phyloP scores from a whole-genome alignment of 2,329 filamentous ascomycete genomes.

The Plectosphaerella cucumerina region DNA sequence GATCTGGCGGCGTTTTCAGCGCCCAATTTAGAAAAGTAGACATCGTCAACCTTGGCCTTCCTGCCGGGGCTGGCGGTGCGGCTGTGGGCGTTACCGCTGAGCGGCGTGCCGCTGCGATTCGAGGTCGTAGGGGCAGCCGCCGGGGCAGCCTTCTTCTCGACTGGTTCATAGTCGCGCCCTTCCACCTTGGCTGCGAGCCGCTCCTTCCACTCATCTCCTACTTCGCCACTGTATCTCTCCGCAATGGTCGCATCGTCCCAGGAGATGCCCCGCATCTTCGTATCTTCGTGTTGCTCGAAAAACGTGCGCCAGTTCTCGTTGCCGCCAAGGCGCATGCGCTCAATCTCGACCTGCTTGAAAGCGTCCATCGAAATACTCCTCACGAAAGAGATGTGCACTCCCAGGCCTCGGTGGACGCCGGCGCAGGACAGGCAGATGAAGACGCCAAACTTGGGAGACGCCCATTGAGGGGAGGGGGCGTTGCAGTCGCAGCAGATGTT shows the following conservation, averaged over 20 bases:
- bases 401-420: conserved; percentile 88
- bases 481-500: conserved; percentile 91
- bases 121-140: conserved; percentile 29
- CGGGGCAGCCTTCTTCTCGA: conserved; percentile 50
- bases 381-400: conserved; percentile 98
- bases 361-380: conserved; percentile 98
- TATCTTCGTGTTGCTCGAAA: conserved; percentile 70
- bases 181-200: conserved; percentile 83
- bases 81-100: conserved; percentile 32
- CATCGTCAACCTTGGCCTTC: conserved; percentile 69
- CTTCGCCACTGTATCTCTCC: conserved; percentile 84
- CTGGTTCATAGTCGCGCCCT: conserved; percentile 77
- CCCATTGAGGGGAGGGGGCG: conserved; percentile 97
- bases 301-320: conserved; percentile 85
- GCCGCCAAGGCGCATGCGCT: conserved; percentile 88
- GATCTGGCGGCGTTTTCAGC: conserved; percentile 75
- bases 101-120: conserved; percentile 34
- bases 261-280: conserved; percentile 60
- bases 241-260: conserved; percentile 89
- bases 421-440: conserved; percentile 98
- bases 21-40: conserved; percentile 84
- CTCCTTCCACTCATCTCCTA: conserved; percentile 94
- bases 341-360: conserved; percentile 89
- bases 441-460: conserved; percentile 92
- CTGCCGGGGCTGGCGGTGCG: conserved; percentile 37